A percentile compares a stretch with the other conserved stretches of the same genome.
phyloP scores from a whole-genome alignment of 108 stramenopile species.

The Epipyxis sp. region DNA sequence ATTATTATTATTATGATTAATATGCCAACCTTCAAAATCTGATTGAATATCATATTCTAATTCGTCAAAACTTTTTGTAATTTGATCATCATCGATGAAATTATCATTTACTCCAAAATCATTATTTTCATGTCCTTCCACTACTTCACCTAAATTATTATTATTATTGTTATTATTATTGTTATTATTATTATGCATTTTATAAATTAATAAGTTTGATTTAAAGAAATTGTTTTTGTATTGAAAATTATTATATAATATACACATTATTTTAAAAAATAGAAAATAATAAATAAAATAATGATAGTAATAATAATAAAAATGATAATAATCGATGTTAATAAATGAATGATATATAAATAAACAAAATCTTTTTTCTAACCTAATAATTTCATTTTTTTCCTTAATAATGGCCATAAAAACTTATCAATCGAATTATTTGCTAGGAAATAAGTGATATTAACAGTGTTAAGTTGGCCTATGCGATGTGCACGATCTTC shows the following conservation, averaged over 20 bases:
- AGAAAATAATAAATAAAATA: background rate
- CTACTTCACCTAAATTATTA: background rate
- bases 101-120: background rate
- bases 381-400: slow-evolving; percentile 65
- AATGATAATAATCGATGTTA: background rate
- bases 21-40: too few species aligned
- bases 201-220: too few species aligned
- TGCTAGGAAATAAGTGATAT: slow-evolving; percentile 80
- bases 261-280: background rate
- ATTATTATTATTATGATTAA: too few species aligned
- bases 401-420: slow-evolving; percentile 71
- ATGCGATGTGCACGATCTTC: slow-evolving; percentile 95
- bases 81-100: background rate
- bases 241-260: background rate
- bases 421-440: slow-evolving; percentile 61
- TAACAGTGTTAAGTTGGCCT: slow-evolving; percentile 79
- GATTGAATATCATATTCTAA: too few species aligned
- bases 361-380: slow-evolving; percentile 56
- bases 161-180: background rate
- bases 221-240: background rate
- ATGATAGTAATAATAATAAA: background rate
- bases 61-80: too few species aligned
- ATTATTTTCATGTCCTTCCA: background rate
- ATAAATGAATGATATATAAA: background rate
- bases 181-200: background rate